phyloP scores from a whole-genome alignment of 2,329 filamentous ascomycete species.

The Cercospora brassicicola region DNA sequence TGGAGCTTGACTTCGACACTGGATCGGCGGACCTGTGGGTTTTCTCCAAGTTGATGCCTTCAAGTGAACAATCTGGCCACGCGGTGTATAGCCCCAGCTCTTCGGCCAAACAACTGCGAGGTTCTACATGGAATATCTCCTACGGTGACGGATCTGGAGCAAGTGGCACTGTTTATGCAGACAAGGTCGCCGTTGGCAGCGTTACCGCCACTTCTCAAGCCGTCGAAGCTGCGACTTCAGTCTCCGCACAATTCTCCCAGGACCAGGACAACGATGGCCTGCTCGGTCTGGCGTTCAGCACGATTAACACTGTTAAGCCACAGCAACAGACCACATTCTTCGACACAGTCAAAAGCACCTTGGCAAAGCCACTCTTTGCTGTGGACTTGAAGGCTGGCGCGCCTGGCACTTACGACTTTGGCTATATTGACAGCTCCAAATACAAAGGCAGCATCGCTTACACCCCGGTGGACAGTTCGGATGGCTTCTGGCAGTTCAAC shows the following conservation, averaged over 20 bases:
- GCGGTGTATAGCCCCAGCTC: conserved; percentile 55
- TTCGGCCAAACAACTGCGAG: conserved; percentile 40
- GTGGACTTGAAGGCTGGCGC: conserved; percentile 56
- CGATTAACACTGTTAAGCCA: conserved; percentile 59
- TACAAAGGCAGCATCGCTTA: conserved; percentile 62
- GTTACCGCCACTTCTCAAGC: conserved; percentile 62
- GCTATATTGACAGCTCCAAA: conserved; percentile 57
- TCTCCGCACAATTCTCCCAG: conserved; percentile 55
- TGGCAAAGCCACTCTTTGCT: conserved; percentile 58
- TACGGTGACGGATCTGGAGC: conserved; percentile 68
- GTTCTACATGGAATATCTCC: conserved; percentile 45
- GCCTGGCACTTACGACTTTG: conserved; percentile 58
- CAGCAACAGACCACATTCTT: conserved; percentile 58
- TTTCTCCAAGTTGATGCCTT: conserved; percentile 60
- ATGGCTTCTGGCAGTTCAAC: conserved; percentile 65
- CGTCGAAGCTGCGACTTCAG: conserved; percentile 62
- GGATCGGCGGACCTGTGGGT: conserved; percentile 71
- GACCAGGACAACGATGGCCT: conserved; percentile 60
- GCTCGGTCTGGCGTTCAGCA: conserved; percentile 60
- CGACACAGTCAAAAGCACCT: conserved; percentile 56
- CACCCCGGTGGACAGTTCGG: conserved; percentile 54
- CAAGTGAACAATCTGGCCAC: conserved; percentile 55
- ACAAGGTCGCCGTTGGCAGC: conserved; percentile 62
- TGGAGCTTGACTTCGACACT: conserved; percentile 71
- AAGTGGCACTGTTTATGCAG: conserved; percentile 64